phyloP scores from a whole-genome alignment of 2,329 filamentous ascomycete species.

The Ceratocystis albifundus region DNA sequence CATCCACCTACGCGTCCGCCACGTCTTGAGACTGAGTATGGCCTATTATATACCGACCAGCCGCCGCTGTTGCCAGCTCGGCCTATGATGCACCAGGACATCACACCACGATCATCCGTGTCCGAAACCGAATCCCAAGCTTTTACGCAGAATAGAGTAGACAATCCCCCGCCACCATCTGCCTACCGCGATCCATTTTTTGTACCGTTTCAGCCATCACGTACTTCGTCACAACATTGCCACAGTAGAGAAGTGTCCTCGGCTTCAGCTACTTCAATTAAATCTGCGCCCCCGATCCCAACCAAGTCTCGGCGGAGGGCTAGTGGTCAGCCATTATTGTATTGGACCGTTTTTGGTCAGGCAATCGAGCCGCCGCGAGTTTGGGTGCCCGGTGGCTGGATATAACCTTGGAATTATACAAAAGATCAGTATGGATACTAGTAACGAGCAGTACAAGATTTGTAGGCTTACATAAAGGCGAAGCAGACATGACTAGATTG shows the following conservation, averaged over 20 bases:
- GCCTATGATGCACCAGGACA: neutral
- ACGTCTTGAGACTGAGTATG: neutral
- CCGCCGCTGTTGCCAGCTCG: neutral
- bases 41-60: neutral
- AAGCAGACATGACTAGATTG: neutral
- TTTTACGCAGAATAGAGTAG: neutral
- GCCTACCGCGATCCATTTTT: conserved; percentile 15
- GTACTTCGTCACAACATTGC: neutral
- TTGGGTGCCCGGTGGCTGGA: conserved; percentile 21
- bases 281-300: conserved; percentile 13
- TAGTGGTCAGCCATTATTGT: conserved; percentile 16
- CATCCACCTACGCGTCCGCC: neutral
- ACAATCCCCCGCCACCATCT: conserved; percentile 12
- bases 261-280: neutral
- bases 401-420: conserved; percentile 4
- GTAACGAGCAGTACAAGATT: no score
- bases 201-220: conserved; percentile 2
- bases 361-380: conserved; percentile 14
- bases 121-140: neutral
- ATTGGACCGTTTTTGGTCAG: conserved; percentile 18
- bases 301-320: conserved; percentile 11
- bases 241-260: neutral
- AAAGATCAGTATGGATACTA: neutral
- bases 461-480: neutral
- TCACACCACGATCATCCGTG: neutral